Conservation (phyloP, 768 basidiomycete species). For the Hypholoma sublateritium region DNA sequence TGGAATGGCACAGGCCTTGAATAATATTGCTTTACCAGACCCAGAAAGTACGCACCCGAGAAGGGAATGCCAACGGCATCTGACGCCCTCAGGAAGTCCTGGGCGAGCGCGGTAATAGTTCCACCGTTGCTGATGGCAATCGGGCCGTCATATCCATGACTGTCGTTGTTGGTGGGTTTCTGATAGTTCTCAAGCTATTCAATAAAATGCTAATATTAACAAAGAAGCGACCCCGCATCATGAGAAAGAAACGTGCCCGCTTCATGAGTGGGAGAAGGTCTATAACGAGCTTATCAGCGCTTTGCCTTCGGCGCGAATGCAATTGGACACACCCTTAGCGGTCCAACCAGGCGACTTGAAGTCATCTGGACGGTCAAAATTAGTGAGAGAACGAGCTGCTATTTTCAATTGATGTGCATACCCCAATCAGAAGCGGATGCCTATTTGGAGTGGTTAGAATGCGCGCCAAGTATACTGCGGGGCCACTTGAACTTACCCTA, state of each 20-base stretch:
- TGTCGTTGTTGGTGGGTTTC: constrained; percentile 66
- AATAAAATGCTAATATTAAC: neutral
- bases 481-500: constrained; percentile 33
- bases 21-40: neutral
- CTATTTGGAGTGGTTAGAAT: constrained; percentile 24
- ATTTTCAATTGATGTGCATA: constrained; percentile 23
- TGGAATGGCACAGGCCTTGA: constrained; percentile 17
- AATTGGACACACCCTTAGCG: constrained; percentile 44
- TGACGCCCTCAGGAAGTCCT: constrained; percentile 67
- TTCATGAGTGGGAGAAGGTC: constrained; percentile 75
- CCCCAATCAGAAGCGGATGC: constrained; percentile 74
- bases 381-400: neutral
- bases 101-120: constrained; percentile 58
- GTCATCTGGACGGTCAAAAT: constrained; percentile 48
- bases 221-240: neutral
- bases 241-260: constrained; percentile 33
- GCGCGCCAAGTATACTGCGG: neutral
- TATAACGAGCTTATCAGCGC: constrained; percentile 19
- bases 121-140: constrained; percentile 74
- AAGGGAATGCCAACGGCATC: constrained; percentile 63
- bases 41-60: constrained; percentile 45
- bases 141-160: constrained; percentile 72
- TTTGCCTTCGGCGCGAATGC: constrained; percentile 1
- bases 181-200: constrained; percentile 71
- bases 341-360: constrained; percentile 74